Conservation (phyloP, 805 yeast genomes). For the Cyberlindnera mycetangii region DNA sequence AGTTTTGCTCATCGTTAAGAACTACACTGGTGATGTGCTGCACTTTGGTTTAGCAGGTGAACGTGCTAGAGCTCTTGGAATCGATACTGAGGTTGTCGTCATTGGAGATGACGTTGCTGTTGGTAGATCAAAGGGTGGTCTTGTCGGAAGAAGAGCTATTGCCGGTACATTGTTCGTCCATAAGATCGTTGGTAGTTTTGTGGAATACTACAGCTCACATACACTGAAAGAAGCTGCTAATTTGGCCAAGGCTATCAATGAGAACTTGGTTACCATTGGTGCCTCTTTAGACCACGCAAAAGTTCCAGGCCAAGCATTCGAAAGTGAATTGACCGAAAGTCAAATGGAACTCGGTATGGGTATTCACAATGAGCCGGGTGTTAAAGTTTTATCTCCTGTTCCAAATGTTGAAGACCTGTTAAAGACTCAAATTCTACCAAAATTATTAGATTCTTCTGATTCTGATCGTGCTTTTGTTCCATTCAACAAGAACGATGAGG, state of each 20-base stretch:
- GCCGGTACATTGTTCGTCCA: constrained; percentile 91
- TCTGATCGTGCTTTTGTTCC: constrained; percentile 78
- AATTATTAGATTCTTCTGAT: constrained; percentile 61
- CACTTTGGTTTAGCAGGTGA: constrained; percentile 93
- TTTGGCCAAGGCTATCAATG: constrained; percentile 59
- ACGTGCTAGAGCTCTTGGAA: constrained; percentile 76
- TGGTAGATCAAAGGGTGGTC: constrained; percentile 82
- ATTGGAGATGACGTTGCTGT: constrained; percentile 95
- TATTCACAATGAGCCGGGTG: constrained; percentile 93
- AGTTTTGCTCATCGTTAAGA: constrained; percentile 76
- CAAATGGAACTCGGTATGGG: constrained; percentile 94
- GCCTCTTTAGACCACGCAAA: constrained; percentile 87
- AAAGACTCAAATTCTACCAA: constrained; percentile 53
- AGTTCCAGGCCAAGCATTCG: constrained; percentile 77
- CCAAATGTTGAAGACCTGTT: constrained; percentile 67
- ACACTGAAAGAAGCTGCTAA: constrained; percentile 50
- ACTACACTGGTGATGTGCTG: constrained; percentile 91
- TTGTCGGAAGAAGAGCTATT: constrained; percentile 92
- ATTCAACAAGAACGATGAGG: constrained; percentile 62
- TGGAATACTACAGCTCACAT: constrained; percentile 38
- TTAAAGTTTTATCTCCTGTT: constrained; percentile 47
- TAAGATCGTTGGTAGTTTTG: constrained; percentile 77
- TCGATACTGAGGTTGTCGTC: constrained; percentile 65
- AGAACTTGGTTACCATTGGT: constrained; percentile 78
- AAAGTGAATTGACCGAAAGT: constrained; percentile 47